Conservation (phyloP, 2,329 filamentous ascomycete species). For the Fusarium nisikadoi region DNA sequence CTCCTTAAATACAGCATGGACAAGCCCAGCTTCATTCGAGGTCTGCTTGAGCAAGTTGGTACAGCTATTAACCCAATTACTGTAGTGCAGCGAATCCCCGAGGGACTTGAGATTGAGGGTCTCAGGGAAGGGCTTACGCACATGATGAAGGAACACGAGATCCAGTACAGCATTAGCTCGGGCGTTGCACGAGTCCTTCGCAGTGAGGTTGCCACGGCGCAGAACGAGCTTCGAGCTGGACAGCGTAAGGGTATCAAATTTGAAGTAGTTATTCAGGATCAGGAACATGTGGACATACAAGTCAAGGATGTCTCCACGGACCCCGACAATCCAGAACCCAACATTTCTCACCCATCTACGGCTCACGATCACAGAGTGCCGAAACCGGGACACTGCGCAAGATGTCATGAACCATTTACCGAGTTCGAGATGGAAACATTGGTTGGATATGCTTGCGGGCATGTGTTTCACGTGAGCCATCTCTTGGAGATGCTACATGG, state of each 20-base stretch:
- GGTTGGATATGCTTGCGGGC: constrained; percentile 83
- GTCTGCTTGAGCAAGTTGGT: constrained; percentile 90
- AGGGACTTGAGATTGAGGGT: constrained; percentile 91
- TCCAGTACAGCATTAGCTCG: constrained; percentile 90
- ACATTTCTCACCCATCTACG: constrained; percentile 24
- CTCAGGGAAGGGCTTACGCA: constrained; percentile 87
- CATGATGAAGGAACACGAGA: constrained; percentile 95
- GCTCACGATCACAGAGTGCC: constrained; percentile 48
- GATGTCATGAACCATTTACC: constrained; percentile 66
- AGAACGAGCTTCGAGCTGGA: constrained; percentile 81
- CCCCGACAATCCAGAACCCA: constrained; percentile 36
- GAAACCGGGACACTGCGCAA: constrained; percentile 67
- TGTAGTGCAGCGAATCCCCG: constrained; percentile 88
- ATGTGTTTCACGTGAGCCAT: constrained; percentile 82
- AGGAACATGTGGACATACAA: constrained; percentile 57
- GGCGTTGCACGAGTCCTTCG: constrained; percentile 88
- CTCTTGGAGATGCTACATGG: constrained; percentile 66
- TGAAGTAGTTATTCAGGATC: constrained; percentile 68
- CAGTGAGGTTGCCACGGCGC: constrained; percentile 86
- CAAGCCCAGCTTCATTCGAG: constrained; percentile 93
- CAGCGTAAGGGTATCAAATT: constrained; percentile 91
- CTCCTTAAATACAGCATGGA: constrained; percentile 97
- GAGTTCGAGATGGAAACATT: constrained; percentile 76
- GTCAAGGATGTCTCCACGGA: constrained; percentile 53
- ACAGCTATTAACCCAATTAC: constrained; percentile 93